Percentiles rank a stretch among this genome's conserved stretches.
Conservation (phyloP, 176 grass and related monocot genomes). For the Rhynchospora breviuscula region DNA sequence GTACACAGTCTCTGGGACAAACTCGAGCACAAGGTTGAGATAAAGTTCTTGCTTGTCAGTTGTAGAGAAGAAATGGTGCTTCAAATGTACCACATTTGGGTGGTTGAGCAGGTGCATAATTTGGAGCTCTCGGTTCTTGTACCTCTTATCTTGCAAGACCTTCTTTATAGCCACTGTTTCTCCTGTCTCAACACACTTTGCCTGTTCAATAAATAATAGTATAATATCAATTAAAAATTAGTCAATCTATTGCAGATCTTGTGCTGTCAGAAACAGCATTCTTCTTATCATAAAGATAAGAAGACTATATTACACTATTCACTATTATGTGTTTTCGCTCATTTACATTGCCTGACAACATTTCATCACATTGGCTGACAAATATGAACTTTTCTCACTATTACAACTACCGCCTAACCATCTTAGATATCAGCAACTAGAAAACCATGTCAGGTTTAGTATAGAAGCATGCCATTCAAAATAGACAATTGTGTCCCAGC, state of each 20-base stretch:
- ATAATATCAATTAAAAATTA: slow-evolving; percentile 5
- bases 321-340: no score
- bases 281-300: not conserved
- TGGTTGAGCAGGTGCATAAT: slow-evolving; percentile 87
- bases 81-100: slow-evolving; percentile 87
- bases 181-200: slow-evolving; percentile 77
- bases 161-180: slow-evolving; percentile 95
- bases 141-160: slow-evolving; percentile 94
- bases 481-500: no score
- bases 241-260: not conserved
- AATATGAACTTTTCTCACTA: no score
- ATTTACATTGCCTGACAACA: no score
- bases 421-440: no score
- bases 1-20: slow-evolving; percentile 81
- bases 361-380: no score
- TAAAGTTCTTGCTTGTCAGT: slow-evolving; percentile 89
- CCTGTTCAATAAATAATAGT: slow-evolving; percentile 40
- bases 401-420: no score
- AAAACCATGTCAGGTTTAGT: no score
- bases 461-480: no score
- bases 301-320: not conserved
- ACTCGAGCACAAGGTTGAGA: slow-evolving; percentile 90
- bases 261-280: not conserved
- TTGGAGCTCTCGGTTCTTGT: slow-evolving; percentile 95
- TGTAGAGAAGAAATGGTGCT: slow-evolving; percentile 93